Base-by-base conservation (phyloP, 257 asterid species). In the Plantago elongata region DNA sequence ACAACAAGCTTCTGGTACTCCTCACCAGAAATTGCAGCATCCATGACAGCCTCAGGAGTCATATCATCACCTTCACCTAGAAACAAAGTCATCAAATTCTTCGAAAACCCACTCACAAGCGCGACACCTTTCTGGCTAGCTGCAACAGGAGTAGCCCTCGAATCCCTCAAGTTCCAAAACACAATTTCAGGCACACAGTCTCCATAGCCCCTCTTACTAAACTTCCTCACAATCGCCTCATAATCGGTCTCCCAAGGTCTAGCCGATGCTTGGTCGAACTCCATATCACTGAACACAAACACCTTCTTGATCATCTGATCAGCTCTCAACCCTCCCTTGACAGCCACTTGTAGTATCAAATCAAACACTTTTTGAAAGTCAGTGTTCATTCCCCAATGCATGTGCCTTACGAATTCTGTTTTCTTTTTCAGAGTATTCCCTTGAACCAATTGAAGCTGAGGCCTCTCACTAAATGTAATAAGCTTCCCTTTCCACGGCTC, bases 401-500 rank as follows among this genome's bases (percentile, higher is more conserved):
- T 84, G 0, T 6, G 1, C 44, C 72, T 65, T 14, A 84, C 68
- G 29, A 76, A 79, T 50, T 69, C 34, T 0, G 80, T 61, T 66
- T 77, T 79, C 37, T 74, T 60, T 68, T 22, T n/a, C 3, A 84
- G 79, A 13, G 64, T 72, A 12, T 72, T 75, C 0, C 77, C 78
- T 51, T 69, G 50, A 30, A 84, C 67, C 44, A 17, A 48, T 9
- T 84, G 88, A 17, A 81, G 62, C 50, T 73, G 54, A 34, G 86
- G 89, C 14, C 72, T 16, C 0, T 13, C 59, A 15, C 81, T 77
- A 34, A 84, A 84, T 9, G 89, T 84, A 45, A 84, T 79, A 67
- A 81, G 47, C 34, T 75, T 74, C 7, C 84, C 84, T 66, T 75
- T 84, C 89, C 93, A 84, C 8, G 89, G 89, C 45, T 75, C 89